Conservation (phyloP, 768 basidiomycete genomes). For the Trametes maxima region DNA sequence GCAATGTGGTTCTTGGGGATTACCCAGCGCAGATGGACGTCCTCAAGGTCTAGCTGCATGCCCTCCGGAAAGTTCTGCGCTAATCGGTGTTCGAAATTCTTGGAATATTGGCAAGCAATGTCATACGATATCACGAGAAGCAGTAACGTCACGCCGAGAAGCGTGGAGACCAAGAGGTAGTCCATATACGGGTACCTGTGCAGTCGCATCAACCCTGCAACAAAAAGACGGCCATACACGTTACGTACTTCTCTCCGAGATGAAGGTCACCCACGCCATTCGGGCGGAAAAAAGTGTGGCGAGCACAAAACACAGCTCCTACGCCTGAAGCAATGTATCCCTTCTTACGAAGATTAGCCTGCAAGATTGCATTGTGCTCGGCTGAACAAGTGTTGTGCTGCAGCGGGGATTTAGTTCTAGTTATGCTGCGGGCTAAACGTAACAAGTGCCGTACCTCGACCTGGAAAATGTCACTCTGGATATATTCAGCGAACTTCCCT, state of each 20-base stretch:
- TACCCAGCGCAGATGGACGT: slow-evolving; percentile 10
- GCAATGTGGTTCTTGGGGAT: slow-evolving; percentile 39
- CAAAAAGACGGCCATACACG: too few relatives aligned
- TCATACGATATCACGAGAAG: slow-evolving; percentile 25
- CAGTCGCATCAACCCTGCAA: background rate
- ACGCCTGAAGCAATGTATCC: slow-evolving; percentile 23
- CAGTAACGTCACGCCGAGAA: background rate
- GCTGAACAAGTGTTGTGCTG: slow-evolving; percentile 1
- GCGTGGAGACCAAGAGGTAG: slow-evolving; percentile 22
- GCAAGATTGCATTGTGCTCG: slow-evolving; percentile 19
- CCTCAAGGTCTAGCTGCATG: background rate
- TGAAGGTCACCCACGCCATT: slow-evolving; percentile 31
- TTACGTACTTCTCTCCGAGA: slow-evolving; percentile 28
- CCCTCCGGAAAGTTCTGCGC: background rate
- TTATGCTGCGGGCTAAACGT: too few relatives aligned
- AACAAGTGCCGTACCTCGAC: background rate
- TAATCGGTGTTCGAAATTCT: slow-evolving; percentile 28
- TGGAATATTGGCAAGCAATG: slow-evolving; percentile 34
- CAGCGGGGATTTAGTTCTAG: too few relatives aligned
- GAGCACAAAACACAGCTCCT: slow-evolving; percentile 22
- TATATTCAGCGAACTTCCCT: background rate
- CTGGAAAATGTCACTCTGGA: background rate
- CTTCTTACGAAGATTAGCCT: slow-evolving; percentile 3
- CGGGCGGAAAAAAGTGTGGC: slow-evolving; percentile 25
- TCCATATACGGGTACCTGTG: slow-evolving; percentile 23